A percentile compares a stretch with the other conserved stretches of the same genome.
Conservation (phyloP, 2,329 filamentous ascomycete species). For the Talaromyces sp. region DNA sequence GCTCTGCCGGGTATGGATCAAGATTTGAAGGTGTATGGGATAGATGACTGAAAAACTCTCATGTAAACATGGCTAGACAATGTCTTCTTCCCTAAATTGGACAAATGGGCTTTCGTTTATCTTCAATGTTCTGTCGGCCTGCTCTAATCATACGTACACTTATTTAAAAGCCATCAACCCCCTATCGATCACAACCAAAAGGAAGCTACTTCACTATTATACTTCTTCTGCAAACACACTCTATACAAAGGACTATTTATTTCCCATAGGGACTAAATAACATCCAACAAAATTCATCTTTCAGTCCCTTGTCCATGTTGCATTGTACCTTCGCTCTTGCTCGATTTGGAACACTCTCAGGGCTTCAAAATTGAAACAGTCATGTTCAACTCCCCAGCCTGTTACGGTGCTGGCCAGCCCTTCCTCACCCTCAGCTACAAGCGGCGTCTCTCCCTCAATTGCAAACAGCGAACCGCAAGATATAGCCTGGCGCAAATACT, state of each 20-base stretch:
- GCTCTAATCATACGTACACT: too few relatives aligned
- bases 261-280: too few relatives aligned
- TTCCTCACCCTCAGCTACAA: not conserved
- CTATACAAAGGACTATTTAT: too few relatives aligned
- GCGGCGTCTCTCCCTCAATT: not conserved
- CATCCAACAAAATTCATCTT: too few relatives aligned
- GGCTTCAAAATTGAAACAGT: not conserved
- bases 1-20: slow-evolving; percentile 12
- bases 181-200: too few relatives aligned
- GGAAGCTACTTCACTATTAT: too few relatives aligned
- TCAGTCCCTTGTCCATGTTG: not conserved
- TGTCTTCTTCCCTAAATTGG: too few relatives aligned
- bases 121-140: too few relatives aligned
- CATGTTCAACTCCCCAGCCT: not conserved
- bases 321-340: not conserved
- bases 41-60: slow-evolving; percentile 1
- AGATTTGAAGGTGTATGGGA: slow-evolving; percentile 16
- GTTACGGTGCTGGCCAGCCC: not conserved
- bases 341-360: not conserved
- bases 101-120: too few relatives aligned
- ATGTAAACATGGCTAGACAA: too few relatives aligned
- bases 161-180: too few relatives aligned
- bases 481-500: not conserved
- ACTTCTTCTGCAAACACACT: too few relatives aligned
- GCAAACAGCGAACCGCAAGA: not conserved